Evolutionary conservation across 495 filamentous ascomycete genomes (phyloP), one percentile per base, ranked within the genome.

Genomic region (Friedmanniomyces endolithicus): DNA sequence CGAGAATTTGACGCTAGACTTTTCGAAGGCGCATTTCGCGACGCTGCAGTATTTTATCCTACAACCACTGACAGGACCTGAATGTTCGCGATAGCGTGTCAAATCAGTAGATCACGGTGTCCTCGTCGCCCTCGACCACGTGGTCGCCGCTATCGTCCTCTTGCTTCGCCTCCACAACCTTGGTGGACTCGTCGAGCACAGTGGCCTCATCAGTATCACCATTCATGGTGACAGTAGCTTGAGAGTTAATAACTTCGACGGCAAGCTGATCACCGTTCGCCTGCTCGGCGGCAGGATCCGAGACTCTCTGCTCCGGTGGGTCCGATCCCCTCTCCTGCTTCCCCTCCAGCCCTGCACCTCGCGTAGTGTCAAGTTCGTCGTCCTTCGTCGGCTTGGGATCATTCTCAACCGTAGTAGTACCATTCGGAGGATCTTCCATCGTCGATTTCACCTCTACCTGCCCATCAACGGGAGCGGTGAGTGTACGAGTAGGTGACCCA

Each of bases 81-180:
- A 6, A 23, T 7, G 19, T 19, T 34, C 12, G 7, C 6, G 11
- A 50, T 14, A 31, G 3, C 9, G 4, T 22, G 48, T n/a, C 11
- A 12, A 11, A 41, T 27, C 48, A 60, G 48, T 60, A 56, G 37
- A 59, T 55, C 9, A 59, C 67, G 14, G 68, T 67, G 48, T 71
- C 68, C 47, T 71, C 68, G 41, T 62, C 65, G 23, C 66, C 68
- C 47, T 71, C 68, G n/a, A 68, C 39, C 1, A 71, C 57, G 39
- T 67, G 65, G 24, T 69, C 66, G 17, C 55, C 65, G 37, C 52
- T 61, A 1, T 70, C 66, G 19, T 69, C 67, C 34, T 55, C 49
- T 17, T 52, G 20, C n/a, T 65, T 64, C 48, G 33, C 23, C 23
- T 50, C 45, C 3, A 6, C 50, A 20, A 17, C 24, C 31, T 11